Evolutionary conservation across 139 green algal genomes (phyloP).

Genomic region (Chlamydomonas sp.): DNA sequence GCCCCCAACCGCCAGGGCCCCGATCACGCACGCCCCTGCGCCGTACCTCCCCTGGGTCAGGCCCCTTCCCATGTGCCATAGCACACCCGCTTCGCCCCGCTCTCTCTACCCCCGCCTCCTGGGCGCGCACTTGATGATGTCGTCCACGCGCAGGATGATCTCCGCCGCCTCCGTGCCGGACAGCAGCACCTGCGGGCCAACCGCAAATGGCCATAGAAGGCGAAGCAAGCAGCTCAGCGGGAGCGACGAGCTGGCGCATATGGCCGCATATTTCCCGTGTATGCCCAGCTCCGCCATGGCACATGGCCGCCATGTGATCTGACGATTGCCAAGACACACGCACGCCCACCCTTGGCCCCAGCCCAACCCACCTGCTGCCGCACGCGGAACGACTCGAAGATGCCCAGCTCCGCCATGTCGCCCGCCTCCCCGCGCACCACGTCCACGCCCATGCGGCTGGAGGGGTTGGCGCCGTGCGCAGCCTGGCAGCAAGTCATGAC

Average conservation of each 20-base stretch:
- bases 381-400: conserved; percentile 88
- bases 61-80: too few species aligned
- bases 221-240: too few species aligned
- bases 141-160: conserved; percentile 99
- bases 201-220: conserved; percentile 1
- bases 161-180: conserved; percentile 96
- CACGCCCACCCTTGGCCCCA: not conserved
- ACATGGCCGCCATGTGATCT: not conserved
- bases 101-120: conserved; percentile 51
- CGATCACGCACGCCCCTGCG: too few species aligned
- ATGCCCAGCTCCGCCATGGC: too few species aligned
- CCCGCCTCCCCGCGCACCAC: conserved; percentile 73
- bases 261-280: too few species aligned
- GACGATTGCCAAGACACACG: not conserved
- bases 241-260: too few species aligned
- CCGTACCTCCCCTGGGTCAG: too few species aligned
- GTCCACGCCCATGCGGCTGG: conserved; percentile 81
- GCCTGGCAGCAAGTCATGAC: conserved; percentile 52
- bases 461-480: conserved; percentile 67
- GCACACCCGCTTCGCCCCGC: too few species aligned
- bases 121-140: conserved; percentile 96
- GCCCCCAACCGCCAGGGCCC: too few species aligned
- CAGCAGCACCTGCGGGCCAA: conserved; percentile 72
- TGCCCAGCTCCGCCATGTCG: conserved; percentile 73
- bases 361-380: conserved; percentile 59